Evolutionary conservation across 2,329 filamentous ascomycete genomes (phyloP).

Genomic region (Pyrenophora seminiperda): DNA sequence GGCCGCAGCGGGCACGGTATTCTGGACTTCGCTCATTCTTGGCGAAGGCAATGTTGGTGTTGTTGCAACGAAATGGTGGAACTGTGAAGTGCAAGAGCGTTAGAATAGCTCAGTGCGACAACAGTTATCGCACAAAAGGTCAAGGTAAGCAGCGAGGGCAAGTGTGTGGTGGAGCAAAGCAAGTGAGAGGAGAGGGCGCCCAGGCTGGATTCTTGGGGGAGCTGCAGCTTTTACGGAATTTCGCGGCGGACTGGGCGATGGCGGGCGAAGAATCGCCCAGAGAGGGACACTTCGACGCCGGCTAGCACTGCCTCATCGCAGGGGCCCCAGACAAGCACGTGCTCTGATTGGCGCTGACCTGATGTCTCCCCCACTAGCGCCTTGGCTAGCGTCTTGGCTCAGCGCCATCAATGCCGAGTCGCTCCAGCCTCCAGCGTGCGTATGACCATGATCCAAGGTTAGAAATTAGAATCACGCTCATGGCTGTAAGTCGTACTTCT

Average conservation of each 20-base stretch:
- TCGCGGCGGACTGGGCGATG: constrained; percentile 4
- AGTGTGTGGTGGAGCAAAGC: constrained; percentile 12
- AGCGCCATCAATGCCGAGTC: not conserved
- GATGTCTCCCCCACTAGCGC: not conserved
- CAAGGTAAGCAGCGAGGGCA: constrained; percentile 2
- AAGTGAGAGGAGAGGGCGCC: constrained; percentile 11
- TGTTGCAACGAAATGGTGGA: not conserved
- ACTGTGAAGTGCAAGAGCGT: not conserved
- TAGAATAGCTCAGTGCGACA: constrained; percentile 4
- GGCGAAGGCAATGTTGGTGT: constrained; percentile 10
- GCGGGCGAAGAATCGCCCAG: constrained; percentile 12
- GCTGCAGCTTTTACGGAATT: constrained; percentile 1
- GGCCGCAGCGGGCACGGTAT: constrained; percentile 30
- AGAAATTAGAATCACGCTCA: no score
- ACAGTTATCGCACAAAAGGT: not conserved
- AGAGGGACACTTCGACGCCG: constrained; percentile 6
- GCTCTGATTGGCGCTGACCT: not conserved
- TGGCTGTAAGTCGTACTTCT: no score
- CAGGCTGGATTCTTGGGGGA: constrained; percentile 12
- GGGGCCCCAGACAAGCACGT: no score
- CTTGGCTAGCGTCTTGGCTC: constrained; percentile 7
- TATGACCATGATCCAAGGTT: not conserved
- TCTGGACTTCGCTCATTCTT: constrained; percentile 28
- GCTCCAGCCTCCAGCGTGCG: no score
- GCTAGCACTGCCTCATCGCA: not conserved